Evolutionary conservation across 495 filamentous ascomycete species (phyloP).

Genomic region (Aspergillus heteromorphus): DNA sequence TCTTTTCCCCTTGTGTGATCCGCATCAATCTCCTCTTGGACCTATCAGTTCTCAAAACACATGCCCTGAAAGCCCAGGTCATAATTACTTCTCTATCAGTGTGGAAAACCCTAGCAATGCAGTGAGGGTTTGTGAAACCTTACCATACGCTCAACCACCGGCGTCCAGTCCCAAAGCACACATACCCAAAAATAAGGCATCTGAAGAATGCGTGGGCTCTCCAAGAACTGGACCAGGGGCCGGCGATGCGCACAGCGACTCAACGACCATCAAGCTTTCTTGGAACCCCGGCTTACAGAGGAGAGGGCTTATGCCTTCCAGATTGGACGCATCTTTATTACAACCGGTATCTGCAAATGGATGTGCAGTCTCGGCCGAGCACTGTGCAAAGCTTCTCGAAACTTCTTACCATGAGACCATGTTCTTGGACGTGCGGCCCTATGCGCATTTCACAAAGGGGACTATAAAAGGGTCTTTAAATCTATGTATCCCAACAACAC

Average conservation of each 20-base stretch:
- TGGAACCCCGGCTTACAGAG: constrained; percentile 12
- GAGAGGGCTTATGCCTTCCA: not conserved
- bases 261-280: constrained; percentile 17
- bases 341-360: not conserved
- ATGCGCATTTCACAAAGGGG: constrained; percentile 70
- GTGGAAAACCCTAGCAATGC: constrained; percentile 55
- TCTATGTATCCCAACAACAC: constrained; percentile 90
- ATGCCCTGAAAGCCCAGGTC: constrained; percentile 51
- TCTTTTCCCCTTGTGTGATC: constrained; percentile 25
- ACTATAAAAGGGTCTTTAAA: constrained; percentile 77
- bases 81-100: constrained; percentile 77
- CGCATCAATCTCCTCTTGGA: constrained; percentile 37
- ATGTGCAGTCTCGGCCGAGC: constrained; percentile 50
- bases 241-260: constrained; percentile 19
- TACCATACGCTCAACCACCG: constrained; percentile 62
- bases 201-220: constrained; percentile 61
- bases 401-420: constrained; percentile 53
- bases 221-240: constrained; percentile 29
- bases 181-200: constrained; percentile 69
- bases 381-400: constrained; percentile 63
- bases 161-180: constrained; percentile 64
- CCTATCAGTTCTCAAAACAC: constrained; percentile 29
- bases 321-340: not conserved
- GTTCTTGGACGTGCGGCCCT: constrained; percentile 84
- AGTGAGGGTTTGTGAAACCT: constrained; percentile 66